Conservation (phyloP, 164 flowering plant species). For the Stephania cephalantha region DNA sequence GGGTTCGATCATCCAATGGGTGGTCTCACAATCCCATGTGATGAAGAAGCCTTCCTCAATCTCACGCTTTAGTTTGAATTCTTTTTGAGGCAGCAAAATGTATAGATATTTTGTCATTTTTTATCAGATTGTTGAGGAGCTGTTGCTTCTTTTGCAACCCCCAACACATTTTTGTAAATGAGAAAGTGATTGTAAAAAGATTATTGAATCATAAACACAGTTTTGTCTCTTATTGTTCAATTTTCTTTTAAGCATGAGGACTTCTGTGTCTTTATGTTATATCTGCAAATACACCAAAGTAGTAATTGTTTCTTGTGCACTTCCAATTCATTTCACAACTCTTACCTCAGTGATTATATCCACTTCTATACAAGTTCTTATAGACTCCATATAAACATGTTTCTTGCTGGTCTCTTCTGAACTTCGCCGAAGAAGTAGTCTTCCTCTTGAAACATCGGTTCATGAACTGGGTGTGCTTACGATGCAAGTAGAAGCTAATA, state of each 20-base stretch:
- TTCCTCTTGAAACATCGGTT: neutral
- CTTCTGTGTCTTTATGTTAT: neutral
- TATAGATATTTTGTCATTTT: neutral
- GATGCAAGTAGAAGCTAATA: too few relatives aligned
- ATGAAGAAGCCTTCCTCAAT: neutral
- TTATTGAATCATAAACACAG: neutral
- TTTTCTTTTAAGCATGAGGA: neutral
- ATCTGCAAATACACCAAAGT: neutral
- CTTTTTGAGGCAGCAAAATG: neutral
- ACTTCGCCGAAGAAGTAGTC: neutral
- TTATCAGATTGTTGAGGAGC: neutral
- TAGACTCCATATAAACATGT: neutral
- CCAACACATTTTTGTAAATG: neutral
- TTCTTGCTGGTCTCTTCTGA: neutral
- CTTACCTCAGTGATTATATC: neutral
- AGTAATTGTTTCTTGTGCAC: neutral
- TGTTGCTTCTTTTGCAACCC: neutral
- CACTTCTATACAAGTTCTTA: neutral
- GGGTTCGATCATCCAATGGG: neutral
- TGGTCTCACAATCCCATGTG: neutral
- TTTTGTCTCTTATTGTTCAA: neutral
- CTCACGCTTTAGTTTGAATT: neutral
- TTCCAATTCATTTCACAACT: neutral
- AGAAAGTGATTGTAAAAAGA: conserved; percentile 4
- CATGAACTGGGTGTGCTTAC: neutral